Evolutionary conservation across 768 basidiomycete genomes (phyloP).

Genomic region (Pulveroboletus sp.): DNA sequence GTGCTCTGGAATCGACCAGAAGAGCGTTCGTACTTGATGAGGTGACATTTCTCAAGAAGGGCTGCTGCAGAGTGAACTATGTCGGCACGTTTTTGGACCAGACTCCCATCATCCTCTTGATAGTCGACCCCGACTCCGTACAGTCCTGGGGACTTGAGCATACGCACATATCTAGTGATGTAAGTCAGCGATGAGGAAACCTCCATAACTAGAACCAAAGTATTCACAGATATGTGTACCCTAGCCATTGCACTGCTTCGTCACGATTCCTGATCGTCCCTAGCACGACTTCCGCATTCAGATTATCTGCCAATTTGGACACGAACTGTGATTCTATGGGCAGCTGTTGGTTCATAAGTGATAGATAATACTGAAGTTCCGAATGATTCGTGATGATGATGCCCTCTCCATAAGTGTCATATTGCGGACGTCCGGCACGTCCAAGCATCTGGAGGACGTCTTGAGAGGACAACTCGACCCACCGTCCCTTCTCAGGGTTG

Average conservation of each 20-base stretch:
- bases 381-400: constrained; percentile 98
- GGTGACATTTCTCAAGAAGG: constrained; percentile 87
- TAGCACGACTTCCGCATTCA: constrained; percentile 96
- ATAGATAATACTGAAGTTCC: constrained; percentile 95
- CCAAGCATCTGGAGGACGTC: constrained; percentile 99
- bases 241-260: constrained; percentile 96
- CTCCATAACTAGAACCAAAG: neutral
- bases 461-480: constrained; percentile 93
- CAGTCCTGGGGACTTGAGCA: constrained; percentile 83
- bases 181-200: constrained; percentile 5
- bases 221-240: constrained; percentile 86
- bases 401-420: constrained; percentile 95
- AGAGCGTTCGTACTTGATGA: constrained; percentile 90
- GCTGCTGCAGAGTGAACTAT: constrained; percentile 92
- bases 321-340: constrained; percentile 98
- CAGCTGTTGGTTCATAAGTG: constrained; percentile 92
- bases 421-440: constrained; percentile 94
- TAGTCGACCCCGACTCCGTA: constrained; percentile 91
- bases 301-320: constrained; percentile 84
- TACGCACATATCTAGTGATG: constrained; percentile 75
- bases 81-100: constrained; percentile 92
- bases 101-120: constrained; percentile 72
- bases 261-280: constrained; percentile 94
- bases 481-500: constrained; percentile 96
- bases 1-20: constrained; percentile 88